Evolutionary conservation across 805 yeast species (phyloP), one percentile per base, ranked within the genome.

Genomic region (Candida nonsorbophila): DNA sequence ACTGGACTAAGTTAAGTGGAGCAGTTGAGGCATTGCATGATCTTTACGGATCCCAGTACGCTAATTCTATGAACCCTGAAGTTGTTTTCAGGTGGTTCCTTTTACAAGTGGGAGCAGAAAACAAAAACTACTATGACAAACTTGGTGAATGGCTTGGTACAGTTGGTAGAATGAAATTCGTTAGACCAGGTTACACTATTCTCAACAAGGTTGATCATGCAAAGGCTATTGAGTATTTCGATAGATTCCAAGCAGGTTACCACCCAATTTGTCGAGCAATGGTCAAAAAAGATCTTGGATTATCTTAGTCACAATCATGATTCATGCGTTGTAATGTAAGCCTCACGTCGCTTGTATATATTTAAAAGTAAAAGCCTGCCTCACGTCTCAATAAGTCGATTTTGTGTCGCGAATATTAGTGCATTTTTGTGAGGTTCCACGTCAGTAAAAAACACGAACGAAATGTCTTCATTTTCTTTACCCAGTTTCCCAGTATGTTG

Each of bases 161-260:
- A 3, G 92, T 87, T 14, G 96, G 96, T 13, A 74, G 96, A 65
- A 87, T 87, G 96, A 87, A 87, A 62, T 87, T 79, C 49, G 95
- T 84, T 15, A 73, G 96, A 55, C 95, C 96, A 17, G 85, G 92
- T 4, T 86, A 77, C 58, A 69, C 75, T 25, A 58, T 79, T 36
- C 64, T 87, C 38, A 72, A 75, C 47, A 47, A 58, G 5, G 90
- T 79, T 14, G 82, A 84, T 53, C 73, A 72, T 24, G 62, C 67
- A 10, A 62, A 79, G 39, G 95, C 95, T 0, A 45, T 78, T 9
- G 49, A 48, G 3, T 84, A 88, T 4, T 87, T 83, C 58, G 60
- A 61, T 27, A 69, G 69, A 50, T 69, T 67, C 48, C 74, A 77
- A 50, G 49, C 51, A 14, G 62, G 69, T 27, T 87, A 86, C 52